Percentiles rank a stretch among this genome's conserved stretches.
phyloP scores from a whole-genome alignment of 108 stramenopile species.

The Nitzschia sp. region DNA sequence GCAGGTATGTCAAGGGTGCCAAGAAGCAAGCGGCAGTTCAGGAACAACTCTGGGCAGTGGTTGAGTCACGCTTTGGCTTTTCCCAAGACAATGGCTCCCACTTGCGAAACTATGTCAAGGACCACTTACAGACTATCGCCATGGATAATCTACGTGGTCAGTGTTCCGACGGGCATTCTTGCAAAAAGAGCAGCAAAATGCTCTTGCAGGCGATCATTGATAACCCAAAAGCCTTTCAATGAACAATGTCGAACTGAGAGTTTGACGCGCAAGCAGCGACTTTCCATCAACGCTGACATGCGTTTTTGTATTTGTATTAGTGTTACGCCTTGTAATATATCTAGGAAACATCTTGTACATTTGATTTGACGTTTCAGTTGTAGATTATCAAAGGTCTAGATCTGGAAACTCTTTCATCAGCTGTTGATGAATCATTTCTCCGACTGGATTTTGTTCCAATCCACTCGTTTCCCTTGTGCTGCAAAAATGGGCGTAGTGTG shows the following conservation, averaged over 20 bases:
- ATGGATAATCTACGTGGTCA: slow-evolving; percentile 39
- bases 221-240: neutral
- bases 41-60: slow-evolving; percentile 17
- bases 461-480: slow-evolving; percentile 21
- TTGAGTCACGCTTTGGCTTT: slow-evolving; percentile 24
- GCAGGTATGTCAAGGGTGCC: slow-evolving; percentile 18
- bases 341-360: no score
- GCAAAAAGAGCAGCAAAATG: slow-evolving; percentile 28
- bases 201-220: slow-evolving; percentile 21
- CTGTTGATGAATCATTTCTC: slow-evolving; percentile 53
- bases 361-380: no score
- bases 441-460: slow-evolving; percentile 44
- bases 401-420: slow-evolving; percentile 54
- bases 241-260: no score
- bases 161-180: slow-evolving; percentile 43
- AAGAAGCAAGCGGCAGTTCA: slow-evolving; percentile 11
- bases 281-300: no score
- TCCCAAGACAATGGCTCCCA: neutral
- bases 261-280: no score
- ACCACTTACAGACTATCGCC: slow-evolving; percentile 29
- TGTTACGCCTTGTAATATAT: no score
- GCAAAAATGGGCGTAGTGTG: slow-evolving; percentile 81
- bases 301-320: no score
- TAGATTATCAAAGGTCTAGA: no score
- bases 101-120: slow-evolving; percentile 19